Percentiles rank a stretch among this genome's conserved stretches.
Evolutionary conservation across 495 filamentous ascomycete species (phyloP).

Genomic region (Podospora anserina): DNA sequence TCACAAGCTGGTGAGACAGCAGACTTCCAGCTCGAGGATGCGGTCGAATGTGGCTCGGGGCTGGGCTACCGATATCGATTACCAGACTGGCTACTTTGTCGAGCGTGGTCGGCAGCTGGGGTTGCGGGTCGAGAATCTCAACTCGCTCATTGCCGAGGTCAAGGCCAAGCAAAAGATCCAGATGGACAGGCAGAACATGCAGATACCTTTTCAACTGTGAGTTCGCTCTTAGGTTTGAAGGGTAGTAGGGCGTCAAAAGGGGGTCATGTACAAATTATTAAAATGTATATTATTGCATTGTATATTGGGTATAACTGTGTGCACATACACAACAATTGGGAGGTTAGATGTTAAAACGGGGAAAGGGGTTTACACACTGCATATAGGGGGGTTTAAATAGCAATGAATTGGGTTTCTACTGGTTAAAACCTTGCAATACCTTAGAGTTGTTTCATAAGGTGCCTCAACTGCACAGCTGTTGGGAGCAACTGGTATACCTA

Average conservation of each 20-base stretch:
- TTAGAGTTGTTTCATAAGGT: too few relatives aligned
- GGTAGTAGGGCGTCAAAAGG: not conserved
- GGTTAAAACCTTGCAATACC: not conserved
- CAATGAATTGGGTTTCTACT: not conserved
- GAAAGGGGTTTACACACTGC: not conserved
- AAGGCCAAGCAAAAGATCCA: constrained; percentile 34
- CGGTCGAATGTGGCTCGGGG: constrained; percentile 54
- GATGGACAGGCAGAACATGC: constrained; percentile 17
- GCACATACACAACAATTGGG: not conserved
- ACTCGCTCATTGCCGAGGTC: constrained; percentile 30
- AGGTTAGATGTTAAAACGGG: not conserved
- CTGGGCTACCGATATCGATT: constrained; percentile 68
- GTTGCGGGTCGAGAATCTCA: constrained; percentile 61
- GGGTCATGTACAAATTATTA: not conserved
- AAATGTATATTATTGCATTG: not conserved
- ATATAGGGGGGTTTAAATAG: not conserved
- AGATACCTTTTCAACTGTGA: constrained; percentile 29
- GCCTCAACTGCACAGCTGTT: too few relatives aligned
- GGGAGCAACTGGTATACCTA: too few relatives aligned
- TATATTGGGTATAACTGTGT: not conserved
- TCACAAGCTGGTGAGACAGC: constrained; percentile 42
- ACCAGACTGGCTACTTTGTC: constrained; percentile 79
- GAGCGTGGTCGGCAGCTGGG: constrained; percentile 63
- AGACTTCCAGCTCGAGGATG: constrained; percentile 60
- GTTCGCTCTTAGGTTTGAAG: not conserved